Evolutionary conservation across 306 rosid genomes (phyloP).

Genomic region (Rosa lucieae): DNA sequence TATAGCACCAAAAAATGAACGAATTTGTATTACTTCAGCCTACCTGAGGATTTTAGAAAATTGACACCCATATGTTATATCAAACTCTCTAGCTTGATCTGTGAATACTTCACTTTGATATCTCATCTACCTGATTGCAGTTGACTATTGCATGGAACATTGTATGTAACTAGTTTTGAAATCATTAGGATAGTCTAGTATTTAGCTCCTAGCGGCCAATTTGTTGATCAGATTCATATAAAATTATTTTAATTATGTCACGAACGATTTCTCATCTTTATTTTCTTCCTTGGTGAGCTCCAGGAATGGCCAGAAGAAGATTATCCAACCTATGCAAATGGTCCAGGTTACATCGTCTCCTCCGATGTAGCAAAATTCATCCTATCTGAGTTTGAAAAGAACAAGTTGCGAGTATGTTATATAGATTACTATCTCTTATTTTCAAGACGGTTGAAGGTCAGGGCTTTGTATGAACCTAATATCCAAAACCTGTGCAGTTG

Average conservation of each 20-base stretch:
- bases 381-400: slow-evolving; percentile 65
- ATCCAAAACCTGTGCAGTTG: slow-evolving; percentile 45
- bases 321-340: slow-evolving; percentile 92
- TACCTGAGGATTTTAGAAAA: slow-evolving; percentile 15
- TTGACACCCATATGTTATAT: slow-evolving; percentile 3
- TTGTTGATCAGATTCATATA: background rate
- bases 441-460: background rate
- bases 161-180: slow-evolving; percentile 4
- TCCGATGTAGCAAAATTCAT: slow-evolving; percentile 68
- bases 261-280: background rate
- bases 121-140: background rate
- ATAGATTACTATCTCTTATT: background rate
- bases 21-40: background rate
- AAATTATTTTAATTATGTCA: background rate
- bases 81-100: background rate
- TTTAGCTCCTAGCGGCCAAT: background rate
- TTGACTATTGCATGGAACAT: slow-evolving; percentile 4
- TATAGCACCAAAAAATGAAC: background rate
- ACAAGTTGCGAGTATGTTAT: slow-evolving; percentile 60
- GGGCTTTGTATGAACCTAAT: background rate
- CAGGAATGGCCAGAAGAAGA: slow-evolving; percentile 98
- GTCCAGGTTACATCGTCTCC: slow-evolving; percentile 85
- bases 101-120: background rate
- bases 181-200: background rate
- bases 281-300: background rate